Evolutionary conservation across 805 yeast genomes (phyloP), one percentile per base, ranked within the genome.

Genomic region (Brettanomyces custersianus): DNA sequence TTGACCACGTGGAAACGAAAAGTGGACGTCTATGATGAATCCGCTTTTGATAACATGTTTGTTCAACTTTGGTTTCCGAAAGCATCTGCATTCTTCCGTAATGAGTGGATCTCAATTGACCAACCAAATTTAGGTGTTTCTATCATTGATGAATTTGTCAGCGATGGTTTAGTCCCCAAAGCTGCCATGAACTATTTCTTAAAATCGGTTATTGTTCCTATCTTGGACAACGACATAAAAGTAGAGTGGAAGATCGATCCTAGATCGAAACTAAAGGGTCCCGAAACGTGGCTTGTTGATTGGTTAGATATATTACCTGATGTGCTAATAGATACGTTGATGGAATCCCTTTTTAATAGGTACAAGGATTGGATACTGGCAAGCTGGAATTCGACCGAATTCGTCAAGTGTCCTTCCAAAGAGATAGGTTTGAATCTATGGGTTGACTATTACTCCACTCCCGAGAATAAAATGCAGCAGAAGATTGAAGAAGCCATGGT

Each of bases 101-200:
- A 46, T 7, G 44, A 51, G 5, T 70, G 76, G 75, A 17, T 33
- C 9, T 42, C 59, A 7, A 48, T 59, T 4, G 34, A 45, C 13
- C 57, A 61, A 28, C 68, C 74, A 1, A 58, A 61, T 31, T 36
- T 63, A 10, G 65, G 63, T 1, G 49, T 70, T 5, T 48, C 60
- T 1, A 34, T 71, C 0, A 52, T 68, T 15, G 77, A 53, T 26
- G 57, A 51, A 16, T 43, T 47, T 12, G 43, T 35, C 9, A 41
- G 40, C 17, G 54, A 49, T 18, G 51, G 47, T 1, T 40, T 68
- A 2, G 35, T 70, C 3, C 62, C 68, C 3, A 32, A 33, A 0
- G 36, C 41, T 4, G 44, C 56, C 2, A 44, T 59, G 11, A 45
- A 54, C 4, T 48, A 49, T 29, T 35, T 72, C 11, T 32, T 59